These are phyloP conservation scores for Ballota nigra DNA, from an alignment of 257 asterid species.

Conservation along the genomic window DNA sequence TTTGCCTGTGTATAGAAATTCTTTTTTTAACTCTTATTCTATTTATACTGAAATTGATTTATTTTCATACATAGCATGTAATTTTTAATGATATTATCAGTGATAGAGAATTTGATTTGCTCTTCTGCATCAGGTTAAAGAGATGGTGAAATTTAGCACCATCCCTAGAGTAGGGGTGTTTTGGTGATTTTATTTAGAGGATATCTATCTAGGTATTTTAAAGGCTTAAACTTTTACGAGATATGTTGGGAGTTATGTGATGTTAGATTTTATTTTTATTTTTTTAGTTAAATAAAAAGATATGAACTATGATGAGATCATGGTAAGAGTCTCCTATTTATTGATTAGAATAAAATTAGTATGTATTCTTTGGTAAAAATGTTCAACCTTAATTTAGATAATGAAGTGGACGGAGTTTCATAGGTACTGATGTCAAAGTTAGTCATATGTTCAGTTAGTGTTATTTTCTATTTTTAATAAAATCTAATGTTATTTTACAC, in stretches of 20 bases:
- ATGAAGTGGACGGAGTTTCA: too few species aligned
- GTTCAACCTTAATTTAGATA: too few species aligned
- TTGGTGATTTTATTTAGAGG: not conserved
- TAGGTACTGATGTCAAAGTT: too few species aligned
- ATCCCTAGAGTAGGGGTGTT: not conserved
- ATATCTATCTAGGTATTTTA: not conserved
- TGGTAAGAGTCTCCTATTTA: too few species aligned
- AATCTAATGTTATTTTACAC: too few species aligned
- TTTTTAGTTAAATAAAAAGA: not conserved
- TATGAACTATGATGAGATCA: too few species aligned
- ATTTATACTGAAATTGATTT: not conserved
- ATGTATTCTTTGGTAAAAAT: too few species aligned
- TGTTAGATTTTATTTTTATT: not conserved
- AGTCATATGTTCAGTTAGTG: too few species aligned
- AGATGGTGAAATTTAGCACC: not conserved
- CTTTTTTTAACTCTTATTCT: conserved; percentile 11
- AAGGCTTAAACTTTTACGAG: not conserved
- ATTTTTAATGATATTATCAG: not conserved
- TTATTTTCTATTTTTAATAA: too few species aligned
- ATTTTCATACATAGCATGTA: not conserved
- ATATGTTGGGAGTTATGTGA: not conserved
- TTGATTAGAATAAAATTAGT: too few species aligned
- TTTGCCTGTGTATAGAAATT: conserved; percentile 21
- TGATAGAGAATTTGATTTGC: conserved; percentile 1
- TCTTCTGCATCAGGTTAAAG: not conserved